These are phyloP conservation scores for Elasticomyces elasticus DNA, from an alignment of 495 filamentous ascomycete species.

Conservation along the genomic window DNA sequence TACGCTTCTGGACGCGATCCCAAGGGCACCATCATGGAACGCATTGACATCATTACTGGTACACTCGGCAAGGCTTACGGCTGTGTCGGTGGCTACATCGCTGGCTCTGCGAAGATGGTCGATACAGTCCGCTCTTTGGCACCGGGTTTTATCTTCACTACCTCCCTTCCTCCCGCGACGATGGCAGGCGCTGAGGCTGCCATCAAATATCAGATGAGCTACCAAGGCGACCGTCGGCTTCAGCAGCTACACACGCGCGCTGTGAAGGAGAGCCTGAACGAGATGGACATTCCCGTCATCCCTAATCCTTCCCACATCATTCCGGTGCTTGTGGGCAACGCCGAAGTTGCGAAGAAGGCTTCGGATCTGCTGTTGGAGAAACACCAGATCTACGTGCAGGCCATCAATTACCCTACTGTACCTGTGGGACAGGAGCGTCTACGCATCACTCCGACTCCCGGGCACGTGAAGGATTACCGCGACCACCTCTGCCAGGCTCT, in stretches of 20 bases:
- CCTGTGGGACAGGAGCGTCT: slow-evolving; percentile 92
- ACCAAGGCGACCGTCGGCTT: slow-evolving; percentile 72
- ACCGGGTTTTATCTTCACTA: slow-evolving; percentile 98
- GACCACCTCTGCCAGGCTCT: slow-evolving; percentile 78
- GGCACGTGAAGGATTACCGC: slow-evolving; percentile 71
- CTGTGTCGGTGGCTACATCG: slow-evolving; percentile 95
- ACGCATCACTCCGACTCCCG: slow-evolving; percentile 89
- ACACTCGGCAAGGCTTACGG: slow-evolving; percentile 97
- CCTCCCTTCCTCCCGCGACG: slow-evolving; percentile 84
- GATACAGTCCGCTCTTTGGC: slow-evolving; percentile 94
- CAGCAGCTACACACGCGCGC: slow-evolving; percentile 94
- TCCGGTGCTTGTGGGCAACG: slow-evolving; percentile 85
- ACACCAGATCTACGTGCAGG: slow-evolving; percentile 91
- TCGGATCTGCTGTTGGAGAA: slow-evolving; percentile 79
- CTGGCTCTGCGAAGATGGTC: slow-evolving; percentile 76
- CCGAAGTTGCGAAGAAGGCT: slow-evolving; percentile 83
- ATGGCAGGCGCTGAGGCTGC: slow-evolving; percentile 91
- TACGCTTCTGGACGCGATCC: slow-evolving; percentile 63
- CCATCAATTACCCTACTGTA: slow-evolving; percentile 98
- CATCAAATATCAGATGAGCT: slow-evolving; percentile 80
- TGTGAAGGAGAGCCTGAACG: slow-evolving; percentile 69
- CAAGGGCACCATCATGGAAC: slow-evolving; percentile 82
- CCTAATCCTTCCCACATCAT: slow-evolving; percentile 96
- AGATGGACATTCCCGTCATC: slow-evolving; percentile 86
- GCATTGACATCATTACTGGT: slow-evolving; percentile 93